Base-by-base conservation (phyloP, 768 basidiomycete genomes). In the Lactifluus rugatus region DNA sequence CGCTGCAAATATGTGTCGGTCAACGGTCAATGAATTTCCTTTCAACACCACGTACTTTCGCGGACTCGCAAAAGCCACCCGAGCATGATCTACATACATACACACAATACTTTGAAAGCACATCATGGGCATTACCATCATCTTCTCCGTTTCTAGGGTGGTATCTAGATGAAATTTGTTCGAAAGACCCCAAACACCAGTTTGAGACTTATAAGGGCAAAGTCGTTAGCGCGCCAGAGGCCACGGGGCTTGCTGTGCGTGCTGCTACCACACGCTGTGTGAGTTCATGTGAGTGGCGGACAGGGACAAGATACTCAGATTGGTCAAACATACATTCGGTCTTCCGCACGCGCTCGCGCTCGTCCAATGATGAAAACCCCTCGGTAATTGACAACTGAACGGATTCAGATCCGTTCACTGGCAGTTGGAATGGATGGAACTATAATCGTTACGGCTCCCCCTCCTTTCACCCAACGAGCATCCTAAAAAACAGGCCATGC, bases 251-350 rank as follows among this genome's bases (percentile, higher is more conserved):
- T 3, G 14, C 14, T 39, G 13, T 34, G 42, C 42, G 32, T 53
- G 52, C 42, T 26, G 17, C 41, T 42, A n/a, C n/a, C n/a, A 19
- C 52, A 19, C n/a, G n/a, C n/a, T n/a, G n/a, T n/a, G n/a, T n/a
- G n/a, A n/a, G n/a, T n/a, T n/a, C n/a, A 41, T 57, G 41, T 49
- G 48, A 48, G 56, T 50, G 56, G 56, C 56, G 56, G 48, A 23
- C 48, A 26, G 9, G 8, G 17, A 25, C n/a, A n/a, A n/a, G n/a
- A n/a, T n/a, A n/a, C n/a, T n/a, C n/a, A n/a, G n/a, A 19, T 42
- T 19, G 5, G 37, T n/a, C 19, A 39, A 39, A 39, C 7, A 6
- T 5, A 11, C 16, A 16, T 39, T 11, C 4, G 37, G 7, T 17
- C n/a, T 42, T 8, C 41, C 17, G n/a, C 9, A n/a, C 37, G 37